These are phyloP conservation scores for Penicillium expansum DNA, from an alignment of 2,329 filamentous ascomycete species.

Conservation along the genomic window DNA sequence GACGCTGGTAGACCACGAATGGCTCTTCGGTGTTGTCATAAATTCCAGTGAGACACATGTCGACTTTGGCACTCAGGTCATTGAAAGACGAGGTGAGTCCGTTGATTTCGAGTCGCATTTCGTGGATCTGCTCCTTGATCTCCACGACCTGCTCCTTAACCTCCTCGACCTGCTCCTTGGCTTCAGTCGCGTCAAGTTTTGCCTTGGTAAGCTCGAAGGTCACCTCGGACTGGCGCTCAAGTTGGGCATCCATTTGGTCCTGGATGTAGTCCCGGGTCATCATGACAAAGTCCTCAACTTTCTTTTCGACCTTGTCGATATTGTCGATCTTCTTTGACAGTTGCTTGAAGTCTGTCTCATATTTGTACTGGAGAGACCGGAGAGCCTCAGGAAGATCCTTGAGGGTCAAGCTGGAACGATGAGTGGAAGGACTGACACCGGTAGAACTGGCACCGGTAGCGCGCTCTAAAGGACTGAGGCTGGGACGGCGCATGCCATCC, in stretches of 20 bases:
- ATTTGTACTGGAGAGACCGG: neutral
- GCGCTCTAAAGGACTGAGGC: neutral
- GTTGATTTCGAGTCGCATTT: constrained; percentile 10
- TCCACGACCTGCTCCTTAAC: neutral
- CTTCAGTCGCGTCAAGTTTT: neutral
- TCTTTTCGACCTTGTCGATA: neutral
- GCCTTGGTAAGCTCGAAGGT: neutral
- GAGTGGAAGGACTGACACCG: neutral
- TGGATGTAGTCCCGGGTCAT: neutral
- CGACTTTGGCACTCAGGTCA: constrained; percentile 10
- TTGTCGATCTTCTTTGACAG: neutral
- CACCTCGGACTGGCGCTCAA: neutral
- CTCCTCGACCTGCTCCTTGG: neutral
- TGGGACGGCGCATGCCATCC: neutral
- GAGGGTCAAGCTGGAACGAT: neutral
- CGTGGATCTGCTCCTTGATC: neutral
- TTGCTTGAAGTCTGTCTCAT: neutral
- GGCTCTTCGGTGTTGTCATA: neutral
- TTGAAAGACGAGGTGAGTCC: neutral
- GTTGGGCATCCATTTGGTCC: neutral
- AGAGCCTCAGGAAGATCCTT: neutral
- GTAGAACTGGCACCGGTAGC: neutral
- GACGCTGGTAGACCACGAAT: constrained; percentile 9
- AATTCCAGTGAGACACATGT: neutral
- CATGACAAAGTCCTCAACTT: neutral